Conservation (phyloP, 495 filamentous ascomycete species). For the Polyplosphaeria fusca region DNA sequence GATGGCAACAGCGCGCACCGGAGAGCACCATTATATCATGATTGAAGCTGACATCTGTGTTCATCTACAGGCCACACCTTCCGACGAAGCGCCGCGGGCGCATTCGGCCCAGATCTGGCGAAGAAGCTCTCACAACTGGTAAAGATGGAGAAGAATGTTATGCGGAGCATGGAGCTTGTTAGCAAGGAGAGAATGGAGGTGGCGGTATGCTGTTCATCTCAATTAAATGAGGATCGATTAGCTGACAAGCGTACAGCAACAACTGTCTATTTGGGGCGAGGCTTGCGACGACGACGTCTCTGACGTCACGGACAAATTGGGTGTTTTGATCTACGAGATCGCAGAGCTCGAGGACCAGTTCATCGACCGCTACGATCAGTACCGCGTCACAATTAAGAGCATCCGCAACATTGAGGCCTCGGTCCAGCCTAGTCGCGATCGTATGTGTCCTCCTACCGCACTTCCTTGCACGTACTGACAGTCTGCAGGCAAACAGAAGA, state of each 20-base stretch:
- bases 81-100: slow-evolving; percentile 83
- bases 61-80: slow-evolving; percentile 77
- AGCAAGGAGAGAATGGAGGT: slow-evolving; percentile 96
- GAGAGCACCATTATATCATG: slow-evolving; percentile 67
- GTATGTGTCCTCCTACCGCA: slow-evolving; percentile 51
- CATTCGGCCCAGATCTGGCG: slow-evolving; percentile 92
- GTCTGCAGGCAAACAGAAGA: slow-evolving; percentile 87
- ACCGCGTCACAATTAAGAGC: slow-evolving; percentile 98
- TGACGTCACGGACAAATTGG: slow-evolving; percentile 97
- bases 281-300: slow-evolving; percentile 95
- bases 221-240: slow-evolving; percentile 33
- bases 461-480: no score
- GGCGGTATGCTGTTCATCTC: slow-evolving; percentile 59
- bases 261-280: slow-evolving; percentile 98
- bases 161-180: slow-evolving; percentile 96
- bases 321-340: slow-evolving; percentile 96
- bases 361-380: slow-evolving; percentile 98
- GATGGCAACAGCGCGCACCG: no score
- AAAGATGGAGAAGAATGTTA: slow-evolving; percentile 99
- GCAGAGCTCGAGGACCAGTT: slow-evolving; percentile 97
- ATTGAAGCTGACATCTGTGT: slow-evolving; percentile 8
- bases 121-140: slow-evolving; percentile 97
- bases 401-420: slow-evolving; percentile 98
- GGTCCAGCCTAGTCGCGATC: slow-evolving; percentile 94
- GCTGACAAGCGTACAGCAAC: slow-evolving; percentile 64